phyloP scores from a whole-genome alignment of 192 early-diverging fungal species.

The Mycoemilia scoparia region DNA sequence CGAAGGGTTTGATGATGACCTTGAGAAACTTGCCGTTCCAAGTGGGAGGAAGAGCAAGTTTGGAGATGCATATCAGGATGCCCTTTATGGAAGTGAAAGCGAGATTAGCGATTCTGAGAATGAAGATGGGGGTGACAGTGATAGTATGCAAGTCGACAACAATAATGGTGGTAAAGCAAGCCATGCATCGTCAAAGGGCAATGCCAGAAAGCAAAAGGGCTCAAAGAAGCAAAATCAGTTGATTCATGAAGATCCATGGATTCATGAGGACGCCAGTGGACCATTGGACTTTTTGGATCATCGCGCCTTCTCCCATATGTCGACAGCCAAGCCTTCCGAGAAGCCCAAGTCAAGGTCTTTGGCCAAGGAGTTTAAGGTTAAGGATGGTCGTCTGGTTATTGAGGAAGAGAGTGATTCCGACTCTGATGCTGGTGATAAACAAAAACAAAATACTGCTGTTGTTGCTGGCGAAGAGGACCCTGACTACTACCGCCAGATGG shows the following conservation, averaged over 20 bases:
- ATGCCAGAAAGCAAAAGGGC: slow-evolving; percentile 6
- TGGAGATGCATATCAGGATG: slow-evolving; percentile 67
- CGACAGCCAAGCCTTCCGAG: slow-evolving; percentile 25
- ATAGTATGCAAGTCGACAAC: too few species aligned
- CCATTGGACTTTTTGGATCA: slow-evolving; percentile 86
- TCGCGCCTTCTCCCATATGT: slow-evolving; percentile 49
- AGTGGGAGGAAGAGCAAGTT: slow-evolving; percentile 38
- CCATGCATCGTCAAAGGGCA: slow-evolving; percentile 7
- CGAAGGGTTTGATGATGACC: slow-evolving; percentile 27
- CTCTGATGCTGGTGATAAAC: slow-evolving; percentile 17
- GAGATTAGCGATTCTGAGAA: slow-evolving; percentile 69
- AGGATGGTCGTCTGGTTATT: slow-evolving; percentile 71
- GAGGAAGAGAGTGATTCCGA: slow-evolving; percentile 40
- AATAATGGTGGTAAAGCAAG: slow-evolving; percentile 8
- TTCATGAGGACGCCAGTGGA: slow-evolving; percentile 47
- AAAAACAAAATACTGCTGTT: slow-evolving; percentile 10
- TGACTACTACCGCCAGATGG: slow-evolving; percentile 71
- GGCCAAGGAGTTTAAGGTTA: slow-evolving; percentile 34
- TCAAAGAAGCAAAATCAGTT: slow-evolving; percentile 15
- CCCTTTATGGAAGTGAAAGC: slow-evolving; percentile 81
- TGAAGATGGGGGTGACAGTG: too few species aligned
- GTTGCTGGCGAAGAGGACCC: slow-evolving; percentile 33
- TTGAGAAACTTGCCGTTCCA: slow-evolving; percentile 13
- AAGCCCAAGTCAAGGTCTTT: slow-evolving; percentile 17
- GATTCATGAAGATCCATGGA: slow-evolving; percentile 27